These are phyloP conservation scores for Carex kokanica DNA, from an alignment of 176 grass and related monocot species.

Conservation along the genomic window DNA sequence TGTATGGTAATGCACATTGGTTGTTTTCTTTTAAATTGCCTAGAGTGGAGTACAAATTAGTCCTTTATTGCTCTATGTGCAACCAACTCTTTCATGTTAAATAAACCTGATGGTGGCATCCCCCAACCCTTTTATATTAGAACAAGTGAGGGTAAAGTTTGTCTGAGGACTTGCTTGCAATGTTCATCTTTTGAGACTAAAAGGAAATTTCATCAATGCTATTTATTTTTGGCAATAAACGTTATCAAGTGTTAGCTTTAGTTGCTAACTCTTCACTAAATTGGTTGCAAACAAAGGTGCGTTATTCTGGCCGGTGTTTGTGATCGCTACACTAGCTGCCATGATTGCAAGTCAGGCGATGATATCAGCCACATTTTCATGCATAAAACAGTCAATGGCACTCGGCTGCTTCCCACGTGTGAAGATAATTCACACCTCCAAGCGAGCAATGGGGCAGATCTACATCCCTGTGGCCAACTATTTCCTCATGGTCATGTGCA, in stretches of 20 bases:
- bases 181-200: neutral
- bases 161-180: neutral
- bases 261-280: slow-evolving; percentile 1
- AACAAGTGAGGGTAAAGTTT: neutral
- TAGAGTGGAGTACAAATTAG: neutral
- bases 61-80: neutral
- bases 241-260: neutral
- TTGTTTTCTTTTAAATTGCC: neutral
- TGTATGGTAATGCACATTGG: neutral
- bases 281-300: slow-evolving; percentile 31
- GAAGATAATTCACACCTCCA: slow-evolving; percentile 96
- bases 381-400: slow-evolving; percentile 97
- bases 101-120: neutral
- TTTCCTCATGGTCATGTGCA: slow-evolving; percentile 97
- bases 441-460: slow-evolving; percentile 93
- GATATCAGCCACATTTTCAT: slow-evolving; percentile 99
- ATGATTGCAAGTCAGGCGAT: slow-evolving; percentile 99
- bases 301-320: slow-evolving; percentile 96
- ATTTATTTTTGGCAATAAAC: neutral
- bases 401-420: slow-evolving; percentile 94
- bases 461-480: slow-evolving; percentile 97
- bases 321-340: slow-evolving; percentile 89
- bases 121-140: neutral
- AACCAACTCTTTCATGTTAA: neutral
- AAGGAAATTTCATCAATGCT: neutral